Conservation (phyloP, 2,329 filamentous ascomycete genomes). For the Talaromyces albobiverticillius region DNA sequence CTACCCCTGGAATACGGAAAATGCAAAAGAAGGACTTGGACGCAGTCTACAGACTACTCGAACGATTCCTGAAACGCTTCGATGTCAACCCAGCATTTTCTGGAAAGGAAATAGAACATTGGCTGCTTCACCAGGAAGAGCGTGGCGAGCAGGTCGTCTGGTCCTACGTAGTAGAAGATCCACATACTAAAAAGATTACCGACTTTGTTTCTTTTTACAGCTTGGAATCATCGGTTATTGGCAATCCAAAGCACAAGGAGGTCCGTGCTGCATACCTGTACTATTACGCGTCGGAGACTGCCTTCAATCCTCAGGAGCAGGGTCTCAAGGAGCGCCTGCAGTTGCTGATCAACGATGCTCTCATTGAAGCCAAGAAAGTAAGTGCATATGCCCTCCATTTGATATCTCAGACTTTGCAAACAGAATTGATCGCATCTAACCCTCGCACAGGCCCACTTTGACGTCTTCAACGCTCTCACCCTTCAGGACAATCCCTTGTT, state of each 20-base stretch:
- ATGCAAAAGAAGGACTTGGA: constrained; percentile 79
- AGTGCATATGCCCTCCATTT: constrained; percentile 8
- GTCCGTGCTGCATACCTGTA: constrained; percentile 93
- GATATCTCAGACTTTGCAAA: neutral
- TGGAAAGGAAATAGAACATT: constrained; percentile 79
- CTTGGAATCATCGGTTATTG: constrained; percentile 89
- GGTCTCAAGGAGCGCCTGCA: constrained; percentile 79
- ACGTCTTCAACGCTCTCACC: constrained; percentile 95
- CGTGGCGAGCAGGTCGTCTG: constrained; percentile 80
- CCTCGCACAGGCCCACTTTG: constrained; percentile 64
- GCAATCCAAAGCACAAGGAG: constrained; percentile 70
- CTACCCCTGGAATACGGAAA: constrained; percentile 70
- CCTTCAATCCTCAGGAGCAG: constrained; percentile 55
- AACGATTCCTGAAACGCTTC: constrained; percentile 74
- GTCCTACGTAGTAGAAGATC: constrained; percentile 83
- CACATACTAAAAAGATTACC: constrained; percentile 73
- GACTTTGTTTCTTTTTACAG: constrained; percentile 98
- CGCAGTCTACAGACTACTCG: constrained; percentile 69
- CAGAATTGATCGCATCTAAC: neutral
- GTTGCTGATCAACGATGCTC: constrained; percentile 73
- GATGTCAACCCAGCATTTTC: constrained; percentile 81
- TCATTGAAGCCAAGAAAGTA: constrained; percentile 81
- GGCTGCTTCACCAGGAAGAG: constrained; percentile 71
- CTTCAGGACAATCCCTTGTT: constrained; percentile 93
- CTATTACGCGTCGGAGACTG: constrained; percentile 88